Evolutionary conservation across 2,329 filamentous ascomycete species (phyloP).

Genomic region (Botrytis porri): DNA sequence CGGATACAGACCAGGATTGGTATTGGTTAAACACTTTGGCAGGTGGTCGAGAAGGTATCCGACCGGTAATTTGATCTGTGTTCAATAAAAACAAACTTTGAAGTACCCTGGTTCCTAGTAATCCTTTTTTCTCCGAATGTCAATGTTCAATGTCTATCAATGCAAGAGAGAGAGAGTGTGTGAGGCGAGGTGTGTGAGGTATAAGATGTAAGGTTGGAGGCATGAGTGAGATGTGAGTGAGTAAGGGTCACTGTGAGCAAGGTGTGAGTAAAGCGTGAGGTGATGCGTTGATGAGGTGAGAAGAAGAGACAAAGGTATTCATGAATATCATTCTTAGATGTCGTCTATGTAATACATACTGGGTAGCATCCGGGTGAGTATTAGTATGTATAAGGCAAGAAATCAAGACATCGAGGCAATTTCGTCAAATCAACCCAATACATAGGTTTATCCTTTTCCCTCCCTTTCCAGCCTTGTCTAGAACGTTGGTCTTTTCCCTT

Average conservation of each 20-base stretch:
- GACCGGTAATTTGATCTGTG: conserved; percentile 17
- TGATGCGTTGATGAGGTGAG: background rate
- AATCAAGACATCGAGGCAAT: background rate
- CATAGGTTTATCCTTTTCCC: background rate
- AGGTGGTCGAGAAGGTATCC: conserved; percentile 3
- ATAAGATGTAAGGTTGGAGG: background rate
- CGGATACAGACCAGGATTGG: background rate
- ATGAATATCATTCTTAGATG: background rate
- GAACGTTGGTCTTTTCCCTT: background rate
- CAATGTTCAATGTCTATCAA: background rate
- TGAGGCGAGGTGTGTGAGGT: background rate
- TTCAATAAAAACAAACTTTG: background rate
- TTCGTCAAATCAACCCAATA: background rate
- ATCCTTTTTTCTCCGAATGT: background rate
- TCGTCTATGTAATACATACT: background rate
- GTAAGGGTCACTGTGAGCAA: too few relatives aligned
- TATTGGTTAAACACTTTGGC: background rate
- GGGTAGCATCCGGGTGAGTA: background rate
- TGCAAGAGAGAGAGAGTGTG: background rate
- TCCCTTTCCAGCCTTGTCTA: conserved; percentile 5
- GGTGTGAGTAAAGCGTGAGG: background rate
- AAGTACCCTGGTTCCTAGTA: background rate
- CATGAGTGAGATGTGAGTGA: background rate
- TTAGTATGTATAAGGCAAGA: background rate
- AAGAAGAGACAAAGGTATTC: background rate